phyloP scores from a whole-genome alignment of 768 basidiomycete species.

The Leucocoprinus birnbaumii region DNA sequence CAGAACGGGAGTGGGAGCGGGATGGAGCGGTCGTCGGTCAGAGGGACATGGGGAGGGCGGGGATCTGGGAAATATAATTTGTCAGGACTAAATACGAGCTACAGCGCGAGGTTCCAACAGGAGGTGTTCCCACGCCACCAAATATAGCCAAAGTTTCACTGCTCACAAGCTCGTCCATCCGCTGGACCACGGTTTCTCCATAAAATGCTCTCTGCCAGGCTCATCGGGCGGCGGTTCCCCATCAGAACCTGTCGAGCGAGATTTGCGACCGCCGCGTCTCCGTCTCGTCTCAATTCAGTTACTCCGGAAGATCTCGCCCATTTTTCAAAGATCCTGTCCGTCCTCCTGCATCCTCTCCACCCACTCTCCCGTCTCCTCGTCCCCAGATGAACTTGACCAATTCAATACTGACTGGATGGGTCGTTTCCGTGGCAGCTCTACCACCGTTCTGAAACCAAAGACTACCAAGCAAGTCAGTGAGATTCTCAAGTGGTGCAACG shows the following conservation, averaged over 20 bases:
- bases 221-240: conserved; percentile 17
- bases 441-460: conserved; percentile 86
- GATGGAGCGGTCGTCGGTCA: background rate
- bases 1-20: background rate
- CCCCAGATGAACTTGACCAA: conserved; percentile 61
- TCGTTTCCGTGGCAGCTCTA: conserved; percentile 84
- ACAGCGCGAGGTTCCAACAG: background rate
- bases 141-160: conserved; percentile 1
- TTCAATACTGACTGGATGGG: conserved; percentile 97
- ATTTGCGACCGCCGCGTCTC: conserved; percentile 21
- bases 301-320: conserved; percentile 59
- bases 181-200: background rate
- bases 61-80: background rate
- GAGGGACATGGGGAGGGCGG: conserved; percentile 5
- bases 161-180: too few species aligned
- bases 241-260: conserved; percentile 16
- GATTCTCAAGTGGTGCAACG: conserved; percentile 85
- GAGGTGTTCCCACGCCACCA: background rate
- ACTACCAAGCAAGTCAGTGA: conserved; percentile 85
- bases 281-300: conserved; percentile 43
- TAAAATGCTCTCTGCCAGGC: conserved; percentile 17
- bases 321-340: conserved; percentile 64
- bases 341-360: conserved; percentile 67
- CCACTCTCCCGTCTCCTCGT: conserved; percentile 26
- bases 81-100: conserved; percentile 1